Base-by-base conservation (phyloP, 2,329 filamentous ascomycete species). In the Penicillium palitans region DNA sequence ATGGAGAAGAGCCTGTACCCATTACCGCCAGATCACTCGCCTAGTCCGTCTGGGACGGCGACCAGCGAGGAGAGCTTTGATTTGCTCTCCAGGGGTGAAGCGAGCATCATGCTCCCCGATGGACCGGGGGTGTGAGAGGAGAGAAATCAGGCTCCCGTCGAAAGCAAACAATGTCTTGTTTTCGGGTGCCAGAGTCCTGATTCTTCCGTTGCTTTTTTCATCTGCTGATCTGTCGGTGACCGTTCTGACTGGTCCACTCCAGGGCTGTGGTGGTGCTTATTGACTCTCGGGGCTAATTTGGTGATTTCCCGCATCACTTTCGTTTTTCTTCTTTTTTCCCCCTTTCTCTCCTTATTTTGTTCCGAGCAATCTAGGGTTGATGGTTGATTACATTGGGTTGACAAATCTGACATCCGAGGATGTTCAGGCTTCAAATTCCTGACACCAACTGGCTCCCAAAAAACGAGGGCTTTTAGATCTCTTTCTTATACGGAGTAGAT, bases 31-130 rank as follows among this genome's bases (percentile, higher is more conserved):
- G 64, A 66, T 10, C 56, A 52, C n/a, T 55, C 54, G 40, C 69
- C 72, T 21, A 78, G 73, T 65, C 71, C 74, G 40, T 72, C 71
- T 10, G 72, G 66, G 48, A 79, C 77, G 48, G 71, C 71, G 25
- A 74, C 75, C 19, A 80, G 78, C 57, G 77, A 80, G 62, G 78
- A 80, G 61, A 80, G 78, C 62, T 80, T 80, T 67, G 78, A 80
- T 69, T 66, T 79, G 59, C 66, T 79, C 53, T 73, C 74, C 6
- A 71, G 70, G 52, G 76, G 76, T 5, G 78, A 80, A 67, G 78
- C 78, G 48, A 80, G 77, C 60, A 70, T 78, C 46, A 42, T 76
- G 41, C 67, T 75, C 60, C 66, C 69, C 59, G 63, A 64, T n/a
- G 41, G 35, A 53, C 44, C 37, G 12, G 35, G 21, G 40, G 37